These are phyloP conservation scores for Globisporangium recalcitrans DNA, from an alignment of 352 stramenopile genomes.

Conservation along the genomic window DNA sequence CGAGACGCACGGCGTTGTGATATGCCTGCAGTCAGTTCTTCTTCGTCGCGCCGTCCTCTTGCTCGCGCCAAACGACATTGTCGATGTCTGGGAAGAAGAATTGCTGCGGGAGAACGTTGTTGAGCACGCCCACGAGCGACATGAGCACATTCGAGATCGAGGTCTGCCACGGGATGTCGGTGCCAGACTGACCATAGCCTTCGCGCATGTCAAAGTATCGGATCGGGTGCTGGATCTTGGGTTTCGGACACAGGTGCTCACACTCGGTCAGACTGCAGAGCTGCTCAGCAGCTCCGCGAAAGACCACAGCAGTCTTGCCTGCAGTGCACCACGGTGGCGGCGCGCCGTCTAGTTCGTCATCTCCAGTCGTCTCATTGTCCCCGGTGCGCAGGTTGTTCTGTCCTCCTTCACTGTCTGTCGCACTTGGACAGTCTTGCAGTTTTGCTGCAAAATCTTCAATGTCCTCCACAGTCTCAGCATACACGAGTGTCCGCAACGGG, in stretches of 20 bases:
- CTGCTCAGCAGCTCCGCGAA: slow-evolving; percentile 34
- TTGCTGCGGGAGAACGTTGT: slow-evolving; percentile 39
- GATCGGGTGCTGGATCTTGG: slow-evolving; percentile 44
- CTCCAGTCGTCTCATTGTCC: background rate
- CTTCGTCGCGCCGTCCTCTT: slow-evolving; percentile 10
- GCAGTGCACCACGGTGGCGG: slow-evolving; percentile 31
- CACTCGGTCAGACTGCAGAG: slow-evolving; percentile 43
- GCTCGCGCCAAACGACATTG: slow-evolving; percentile 19
- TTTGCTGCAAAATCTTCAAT: slow-evolving; percentile 37
- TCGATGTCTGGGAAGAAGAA: slow-evolving; percentile 40
- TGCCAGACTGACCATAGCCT: slow-evolving; percentile 31
- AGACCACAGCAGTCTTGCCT: slow-evolving; percentile 49
- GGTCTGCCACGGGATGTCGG: slow-evolving; percentile 43
- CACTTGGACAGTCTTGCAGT: slow-evolving; percentile 24
- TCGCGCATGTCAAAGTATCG: slow-evolving; percentile 63
- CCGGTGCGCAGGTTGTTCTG: background rate
- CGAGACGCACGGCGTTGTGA: slow-evolving; percentile 35
- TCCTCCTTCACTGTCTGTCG: background rate
- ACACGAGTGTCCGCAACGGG: slow-evolving; percentile 47
- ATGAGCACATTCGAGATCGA: slow-evolving; percentile 40
- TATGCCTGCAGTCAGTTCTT: slow-evolving; percentile 39
- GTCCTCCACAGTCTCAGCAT: slow-evolving; percentile 41
- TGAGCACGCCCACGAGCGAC: slow-evolving; percentile 47
- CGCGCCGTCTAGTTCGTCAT: background rate
- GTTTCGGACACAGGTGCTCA: slow-evolving; percentile 51